Evolutionary conservation across 2,329 filamentous ascomycete species (phyloP), one percentile per base, ranked within the genome.

Genomic region (Magnaporthiopsis poae): DNA sequence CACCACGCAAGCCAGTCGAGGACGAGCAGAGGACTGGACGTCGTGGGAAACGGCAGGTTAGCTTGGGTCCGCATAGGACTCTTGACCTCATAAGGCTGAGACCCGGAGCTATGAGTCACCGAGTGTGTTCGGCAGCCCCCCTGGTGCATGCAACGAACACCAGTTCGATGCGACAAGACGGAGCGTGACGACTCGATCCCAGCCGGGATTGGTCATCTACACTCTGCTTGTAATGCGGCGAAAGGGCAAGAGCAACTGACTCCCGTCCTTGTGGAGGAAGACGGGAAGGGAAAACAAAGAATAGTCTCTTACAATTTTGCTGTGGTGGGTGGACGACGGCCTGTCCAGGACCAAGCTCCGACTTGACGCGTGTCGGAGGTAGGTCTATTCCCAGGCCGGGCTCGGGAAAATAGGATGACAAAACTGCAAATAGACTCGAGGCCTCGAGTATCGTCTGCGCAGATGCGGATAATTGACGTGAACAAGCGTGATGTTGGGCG

Each of bases 1-100:
- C 64, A 66, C 65, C 60, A 18, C n/a, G 27, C n/a, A 29, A 61
- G 60, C 60, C 60, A 61, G 60, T 61, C 60, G 31, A 61, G 15
- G 60, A 15, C 12, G 27, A 27, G 60, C 27, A 29, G 9, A 12
- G 60, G 27, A 61, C 27, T 61, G 60, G 31, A 62, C n/a, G 33
- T n/a, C 33, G 61, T 62, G 61, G 46, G 21, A 56, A 56, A 56
- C 46, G 46, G 18, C 46, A 56, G 46, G 46, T 56, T 56, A 56
- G 46, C 46, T 56, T 18, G 3, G 46, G 46, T 56, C 15, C n/a
- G 31, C 27, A 36, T n/a, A 62, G 61, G 61, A 62, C 61, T 62
- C 29, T 62, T 36, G 61, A 39, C 33, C 29, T 62, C 61, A 36
- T 36, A 62, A 62, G 61, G 61, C 61, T 62, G 61, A 62, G 33